A percentile compares a stretch with the other conserved stretches of the same genome.
Evolutionary conservation across 345 rosid species (phyloP).

Genomic region (Eucalyptus pumila): DNA sequence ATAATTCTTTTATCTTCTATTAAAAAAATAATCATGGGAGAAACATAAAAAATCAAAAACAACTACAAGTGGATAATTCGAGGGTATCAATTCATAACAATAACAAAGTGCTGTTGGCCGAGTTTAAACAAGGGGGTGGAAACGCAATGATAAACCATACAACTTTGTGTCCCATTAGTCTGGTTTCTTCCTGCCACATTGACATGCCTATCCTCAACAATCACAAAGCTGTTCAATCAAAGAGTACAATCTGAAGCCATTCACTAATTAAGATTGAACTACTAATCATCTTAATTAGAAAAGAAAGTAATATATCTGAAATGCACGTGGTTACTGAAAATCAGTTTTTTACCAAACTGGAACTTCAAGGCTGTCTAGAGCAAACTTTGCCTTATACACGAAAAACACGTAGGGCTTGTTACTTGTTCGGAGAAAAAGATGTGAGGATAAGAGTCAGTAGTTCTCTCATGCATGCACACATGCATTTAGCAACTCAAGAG

Average conservation of each 20-base stretch:
- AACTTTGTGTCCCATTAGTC: conserved; percentile 23
- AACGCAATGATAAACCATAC: not conserved
- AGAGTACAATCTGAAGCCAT: not conserved
- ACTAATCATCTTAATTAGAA: too few relatives aligned
- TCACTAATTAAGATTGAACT: not conserved
- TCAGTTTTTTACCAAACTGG: conserved; percentile 51
- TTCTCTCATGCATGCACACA: not conserved
- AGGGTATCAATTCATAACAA: not conserved
- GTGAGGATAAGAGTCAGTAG: too few relatives aligned
- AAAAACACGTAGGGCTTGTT: too few relatives aligned
- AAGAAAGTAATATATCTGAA: not conserved
- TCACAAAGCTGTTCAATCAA: conserved; percentile 16
- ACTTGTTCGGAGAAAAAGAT: not conserved
- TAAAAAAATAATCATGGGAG: not conserved
- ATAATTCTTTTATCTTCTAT: not conserved
- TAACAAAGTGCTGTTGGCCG: not conserved
- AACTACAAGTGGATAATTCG: not conserved
- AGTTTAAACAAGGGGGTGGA: not conserved
- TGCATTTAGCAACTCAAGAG: not conserved
- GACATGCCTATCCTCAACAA: conserved; percentile 20
- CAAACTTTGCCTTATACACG: too few relatives aligned
- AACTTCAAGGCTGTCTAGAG: conserved; percentile 57
- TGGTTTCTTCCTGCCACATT: conserved; percentile 37
- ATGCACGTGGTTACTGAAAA: not conserved
- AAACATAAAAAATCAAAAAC: not conserved